A percentile compares a stretch with the other conserved stretches of the same genome.
Conservation (phyloP, 441 rosid genomes). For the Populus trichocarpa region DNA sequence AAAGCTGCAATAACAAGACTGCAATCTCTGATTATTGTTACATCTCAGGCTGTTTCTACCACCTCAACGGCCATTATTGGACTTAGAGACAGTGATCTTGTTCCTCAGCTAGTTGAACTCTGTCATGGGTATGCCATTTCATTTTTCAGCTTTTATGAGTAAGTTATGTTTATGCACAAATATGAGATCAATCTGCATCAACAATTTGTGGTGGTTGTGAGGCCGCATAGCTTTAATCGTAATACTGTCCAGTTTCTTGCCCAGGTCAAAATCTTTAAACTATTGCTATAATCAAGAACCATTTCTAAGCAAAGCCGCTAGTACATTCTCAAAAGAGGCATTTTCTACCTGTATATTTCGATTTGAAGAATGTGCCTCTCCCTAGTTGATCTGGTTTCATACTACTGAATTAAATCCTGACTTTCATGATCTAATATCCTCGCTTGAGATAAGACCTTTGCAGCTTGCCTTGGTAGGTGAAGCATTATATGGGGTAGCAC, state of each 20-base stretch:
- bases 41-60: slow-evolving; percentile 84
- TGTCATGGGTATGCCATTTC: slow-evolving; percentile 69
- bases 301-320: not conserved
- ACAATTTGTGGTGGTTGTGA: not conserved
- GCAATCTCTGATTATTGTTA: slow-evolving; percentile 67
- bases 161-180: not conserved
- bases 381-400: not conserved
- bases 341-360: not conserved
- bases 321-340: not conserved
- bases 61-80: slow-evolving; percentile 72
- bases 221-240: not conserved
- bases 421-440: not conserved
- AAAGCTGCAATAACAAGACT: slow-evolving; percentile 64
- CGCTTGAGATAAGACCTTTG: not conserved
- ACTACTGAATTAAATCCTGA: not conserved
- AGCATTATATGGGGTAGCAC: slow-evolving; percentile 20
- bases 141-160: not conserved
- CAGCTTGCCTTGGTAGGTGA: slow-evolving; percentile 34
- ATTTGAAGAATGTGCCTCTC: not conserved
- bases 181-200: not conserved
- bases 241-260: not conserved
- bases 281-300: not conserved
- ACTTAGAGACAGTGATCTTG: slow-evolving; percentile 81
- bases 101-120: slow-evolving; percentile 81
- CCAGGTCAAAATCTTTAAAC: not conserved